Percentiles rank a stretch among this genome's conserved stretches.
phyloP scores from a whole-genome alignment of 2,329 filamentous ascomycete genomes.

The Colletotrichum sp. region DNA sequence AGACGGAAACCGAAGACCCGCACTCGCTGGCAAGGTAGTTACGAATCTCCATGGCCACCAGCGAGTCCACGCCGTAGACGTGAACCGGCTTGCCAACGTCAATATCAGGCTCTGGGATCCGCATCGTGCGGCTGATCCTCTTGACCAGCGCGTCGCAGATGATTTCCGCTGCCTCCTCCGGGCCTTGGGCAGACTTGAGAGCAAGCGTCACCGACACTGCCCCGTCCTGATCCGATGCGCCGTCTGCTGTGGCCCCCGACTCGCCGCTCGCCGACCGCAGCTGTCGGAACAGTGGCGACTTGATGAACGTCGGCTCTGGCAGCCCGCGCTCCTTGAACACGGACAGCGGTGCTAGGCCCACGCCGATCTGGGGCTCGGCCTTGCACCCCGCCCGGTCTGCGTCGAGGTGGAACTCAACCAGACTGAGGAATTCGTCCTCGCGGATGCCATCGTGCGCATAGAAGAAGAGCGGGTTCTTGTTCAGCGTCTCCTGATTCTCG shows the following conservation, averaged over 20 bases:
- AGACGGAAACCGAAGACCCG: background rate
- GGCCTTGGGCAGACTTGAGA: background rate
- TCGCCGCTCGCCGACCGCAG: background rate
- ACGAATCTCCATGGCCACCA: background rate
- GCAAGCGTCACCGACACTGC: background rate
- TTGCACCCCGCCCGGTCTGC: background rate
- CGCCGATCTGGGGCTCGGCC: background rate
- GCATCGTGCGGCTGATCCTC: background rate
- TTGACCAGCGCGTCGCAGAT: background rate
- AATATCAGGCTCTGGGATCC: background rate
- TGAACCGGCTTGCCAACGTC: background rate
- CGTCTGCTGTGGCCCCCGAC: background rate
- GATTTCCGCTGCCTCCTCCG: background rate
- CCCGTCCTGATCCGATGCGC: background rate
- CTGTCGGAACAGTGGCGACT: slow-evolving; percentile 1
- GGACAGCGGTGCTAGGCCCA: background rate
- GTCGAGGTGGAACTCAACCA: background rate
- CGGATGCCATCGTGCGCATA: background rate
- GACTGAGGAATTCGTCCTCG: slow-evolving; percentile 17
- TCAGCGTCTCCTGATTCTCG: background rate
- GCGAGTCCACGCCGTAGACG: background rate
- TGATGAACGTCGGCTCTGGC: background rate
- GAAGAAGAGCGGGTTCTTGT: background rate
- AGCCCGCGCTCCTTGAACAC: background rate
- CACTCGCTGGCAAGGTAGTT: background rate